Conservation (phyloP, 805 yeast species). For the Hemisphaericaspora nanyangensis region DNA sequence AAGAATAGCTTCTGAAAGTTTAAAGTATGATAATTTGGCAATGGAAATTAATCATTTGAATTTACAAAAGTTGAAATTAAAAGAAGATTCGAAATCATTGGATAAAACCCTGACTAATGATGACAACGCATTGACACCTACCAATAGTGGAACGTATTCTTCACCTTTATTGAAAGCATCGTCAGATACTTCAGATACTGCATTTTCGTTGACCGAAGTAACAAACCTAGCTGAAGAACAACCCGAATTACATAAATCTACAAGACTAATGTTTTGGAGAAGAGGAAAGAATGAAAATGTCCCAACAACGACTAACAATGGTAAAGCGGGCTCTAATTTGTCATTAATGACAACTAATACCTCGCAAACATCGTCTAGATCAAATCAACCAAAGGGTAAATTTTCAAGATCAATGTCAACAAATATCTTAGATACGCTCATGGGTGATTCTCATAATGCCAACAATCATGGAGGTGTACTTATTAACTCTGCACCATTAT, state of each 20-base stretch:
- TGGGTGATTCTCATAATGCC: conserved; percentile 10
- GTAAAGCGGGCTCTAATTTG: not conserved
- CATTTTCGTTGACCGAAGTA: not conserved
- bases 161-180: conserved; percentile 5
- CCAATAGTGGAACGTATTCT: not conserved
- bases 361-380: too few relatives aligned
- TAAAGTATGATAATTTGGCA: conserved; percentile 39
- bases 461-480: conserved; percentile 4
- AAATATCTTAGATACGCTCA: conserved; percentile 38
- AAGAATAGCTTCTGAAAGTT: conserved; percentile 38
- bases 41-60: conserved; percentile 52
- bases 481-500: conserved; percentile 32
- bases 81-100: not conserved
- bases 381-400: conserved; percentile 12
- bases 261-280: conserved; percentile 43
- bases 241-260: conserved; percentile 37
- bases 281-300: conserved; percentile 26
- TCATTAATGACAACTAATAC: conserved; percentile 5
- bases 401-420: conserved; percentile 46
- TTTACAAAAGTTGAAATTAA: conserved; percentile 42
- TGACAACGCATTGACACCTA: not conserved
- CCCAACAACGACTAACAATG: not conserved
- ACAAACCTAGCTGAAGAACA: conserved; percentile 16
- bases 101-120: not conserved
- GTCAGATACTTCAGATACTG: conserved; percentile 10